Evolutionary conservation across 2,329 filamentous ascomycete species (phyloP).

Genomic region (Penicillium sp.): DNA sequence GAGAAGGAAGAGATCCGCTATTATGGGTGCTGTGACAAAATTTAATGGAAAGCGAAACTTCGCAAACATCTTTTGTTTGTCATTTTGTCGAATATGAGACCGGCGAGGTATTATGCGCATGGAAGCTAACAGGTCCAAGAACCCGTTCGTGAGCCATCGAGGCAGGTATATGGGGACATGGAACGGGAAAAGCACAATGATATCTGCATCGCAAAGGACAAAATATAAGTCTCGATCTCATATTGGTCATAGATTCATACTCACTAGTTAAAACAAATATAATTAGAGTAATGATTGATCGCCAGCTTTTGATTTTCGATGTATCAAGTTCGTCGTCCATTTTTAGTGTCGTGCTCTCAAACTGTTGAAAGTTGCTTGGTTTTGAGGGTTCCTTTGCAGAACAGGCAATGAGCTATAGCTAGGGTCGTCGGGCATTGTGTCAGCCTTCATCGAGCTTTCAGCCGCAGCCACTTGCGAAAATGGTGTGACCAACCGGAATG

Average conservation of each 20-base stretch:
- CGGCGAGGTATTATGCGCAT: conserved; percentile 56
- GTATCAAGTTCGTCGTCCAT: conserved; percentile 49
- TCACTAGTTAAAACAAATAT: conserved; percentile 69
- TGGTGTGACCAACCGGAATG: conserved; percentile 13
- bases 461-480: neutral
- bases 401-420: neutral
- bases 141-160: conserved; percentile 46
- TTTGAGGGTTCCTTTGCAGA: neutral
- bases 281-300: conserved; percentile 68
- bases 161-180: conserved; percentile 64
- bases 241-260: conserved; percentile 32
- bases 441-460: conserved; percentile 4
- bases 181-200: conserved; percentile 68
- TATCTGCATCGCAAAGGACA: conserved; percentile 49
- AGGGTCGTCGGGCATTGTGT: neutral
- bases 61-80: conserved; percentile 45
- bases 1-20: conserved; percentile 69
- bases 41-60: conserved; percentile 63
- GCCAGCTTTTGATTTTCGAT: conserved; percentile 61
- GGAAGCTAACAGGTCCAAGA: conserved; percentile 46
- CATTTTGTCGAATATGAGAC: conserved; percentile 21
- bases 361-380: neutral
- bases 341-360: neutral
- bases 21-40: conserved; percentile 67
- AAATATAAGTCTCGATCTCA: neutral